Evolutionary conservation across 768 basidiomycete species (phyloP).

Genomic region (Pulveroboletus sp.): DNA sequence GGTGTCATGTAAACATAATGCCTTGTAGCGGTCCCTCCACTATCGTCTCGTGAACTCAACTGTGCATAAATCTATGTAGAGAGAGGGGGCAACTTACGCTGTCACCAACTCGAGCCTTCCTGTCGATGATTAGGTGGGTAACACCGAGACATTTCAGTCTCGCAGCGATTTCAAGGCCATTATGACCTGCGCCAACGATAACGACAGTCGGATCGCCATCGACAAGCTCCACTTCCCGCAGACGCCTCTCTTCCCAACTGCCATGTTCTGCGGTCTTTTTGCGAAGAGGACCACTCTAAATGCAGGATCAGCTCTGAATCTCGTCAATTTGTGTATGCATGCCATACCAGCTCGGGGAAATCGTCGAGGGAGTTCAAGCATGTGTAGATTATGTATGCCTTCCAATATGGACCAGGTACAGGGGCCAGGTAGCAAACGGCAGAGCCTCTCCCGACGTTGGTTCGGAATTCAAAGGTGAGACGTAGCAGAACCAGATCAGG

Average conservation of each 20-base stretch:
- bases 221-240: constrained; percentile 40
- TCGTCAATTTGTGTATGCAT: background rate
- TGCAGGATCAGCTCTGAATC: background rate
- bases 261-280: constrained; percentile 43
- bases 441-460: constrained; percentile 43
- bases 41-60: constrained; percentile 7
- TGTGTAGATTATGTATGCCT: constrained; percentile 56
- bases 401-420: constrained; percentile 43
- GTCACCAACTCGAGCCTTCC: constrained; percentile 48
- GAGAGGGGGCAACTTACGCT: constrained; percentile 18
- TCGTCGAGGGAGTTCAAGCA: constrained; percentile 55
- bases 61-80: background rate
- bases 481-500: constrained; percentile 58
- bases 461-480: constrained; percentile 51
- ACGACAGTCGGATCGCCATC: constrained; percentile 53
- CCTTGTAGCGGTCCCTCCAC: constrained; percentile 58
- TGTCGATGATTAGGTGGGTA: constrained; percentile 52
- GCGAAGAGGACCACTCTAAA: constrained; percentile 38
- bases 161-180: constrained; percentile 61
- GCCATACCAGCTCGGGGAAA: constrained; percentile 43
- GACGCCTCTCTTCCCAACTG: constrained; percentile 48
- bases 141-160: constrained; percentile 60
- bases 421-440: constrained; percentile 55
- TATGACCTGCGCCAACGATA: constrained; percentile 62
- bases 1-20: constrained; percentile 50